Conservation (phyloP, 306 rosid species). For the Ormosia semicastrata region DNA sequence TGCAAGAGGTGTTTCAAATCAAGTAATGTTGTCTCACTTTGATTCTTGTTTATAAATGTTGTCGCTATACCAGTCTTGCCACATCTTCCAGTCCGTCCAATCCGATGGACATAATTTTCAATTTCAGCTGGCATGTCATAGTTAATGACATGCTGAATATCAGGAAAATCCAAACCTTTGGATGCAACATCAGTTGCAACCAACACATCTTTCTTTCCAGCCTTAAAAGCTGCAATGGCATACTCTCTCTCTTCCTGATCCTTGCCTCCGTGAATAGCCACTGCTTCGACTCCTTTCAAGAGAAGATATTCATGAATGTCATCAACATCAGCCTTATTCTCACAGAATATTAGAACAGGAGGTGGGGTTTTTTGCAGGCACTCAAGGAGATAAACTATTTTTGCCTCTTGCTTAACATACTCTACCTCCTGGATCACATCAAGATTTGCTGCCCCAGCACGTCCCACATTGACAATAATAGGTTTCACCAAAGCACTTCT, state of each 20-base stretch:
- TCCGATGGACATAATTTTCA: constrained; percentile 95
- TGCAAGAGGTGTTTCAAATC: constrained; percentile 93
- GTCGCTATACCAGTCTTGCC: constrained; percentile 97
- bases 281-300: constrained; percentile 93
- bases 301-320: constrained; percentile 95
- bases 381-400: constrained; percentile 85
- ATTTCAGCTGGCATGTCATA: constrained; percentile 97
- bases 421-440: constrained; percentile 95
- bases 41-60: constrained; percentile 91
- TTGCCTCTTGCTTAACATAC: constrained; percentile 94
- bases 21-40: constrained; percentile 89
- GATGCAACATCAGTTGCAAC: constrained; percentile 98
- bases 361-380: constrained; percentile 95
- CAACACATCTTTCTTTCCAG: constrained; percentile 86
- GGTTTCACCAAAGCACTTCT: constrained; percentile 79
- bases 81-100: constrained; percentile 93
- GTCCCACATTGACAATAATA: constrained; percentile 77
- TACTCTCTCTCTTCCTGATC: constrained; percentile 96
- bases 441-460: constrained; percentile 94
- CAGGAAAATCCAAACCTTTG: constrained; percentile 95
- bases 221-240: constrained; percentile 76
- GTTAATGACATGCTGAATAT: constrained; percentile 90
- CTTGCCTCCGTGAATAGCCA: constrained; percentile 95
- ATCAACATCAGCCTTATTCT: constrained; percentile 93
- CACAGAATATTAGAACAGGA: constrained; percentile 84